Conservation (phyloP, 2,329 filamentous ascomycete genomes). For the Tolypocladium ovalisporum region DNA sequence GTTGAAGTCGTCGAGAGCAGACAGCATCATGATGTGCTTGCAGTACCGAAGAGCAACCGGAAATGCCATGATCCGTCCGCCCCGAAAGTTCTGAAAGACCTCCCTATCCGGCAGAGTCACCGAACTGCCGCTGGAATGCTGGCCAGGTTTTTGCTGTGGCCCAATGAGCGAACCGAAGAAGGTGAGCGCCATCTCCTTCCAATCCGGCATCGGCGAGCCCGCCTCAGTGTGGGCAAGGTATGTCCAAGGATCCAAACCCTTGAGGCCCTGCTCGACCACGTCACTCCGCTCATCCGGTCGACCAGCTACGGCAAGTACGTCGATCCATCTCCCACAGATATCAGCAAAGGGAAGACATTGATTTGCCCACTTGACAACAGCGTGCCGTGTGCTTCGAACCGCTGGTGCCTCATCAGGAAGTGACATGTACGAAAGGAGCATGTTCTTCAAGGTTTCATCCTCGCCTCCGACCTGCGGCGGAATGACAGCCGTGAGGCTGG, state of each 20-base stretch:
- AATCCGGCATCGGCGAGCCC: slow-evolving; percentile 34
- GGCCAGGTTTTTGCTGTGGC: neutral
- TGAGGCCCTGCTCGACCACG: slow-evolving; percentile 78
- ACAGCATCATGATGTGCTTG: slow-evolving; percentile 39
- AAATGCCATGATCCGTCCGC: slow-evolving; percentile 43
- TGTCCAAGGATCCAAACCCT: slow-evolving; percentile 65
- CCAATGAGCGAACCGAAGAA: slow-evolving; percentile 35
- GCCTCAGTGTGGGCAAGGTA: slow-evolving; percentile 33
- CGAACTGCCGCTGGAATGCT: neutral
- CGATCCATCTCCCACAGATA: slow-evolving; percentile 72
- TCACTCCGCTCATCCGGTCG: slow-evolving; percentile 62
- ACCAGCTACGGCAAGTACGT: slow-evolving; percentile 69
- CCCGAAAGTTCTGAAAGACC: slow-evolving; percentile 35
- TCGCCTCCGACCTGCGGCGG: slow-evolving; percentile 18
- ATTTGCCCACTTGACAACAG: slow-evolving; percentile 82
- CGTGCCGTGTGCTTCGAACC: slow-evolving; percentile 67
- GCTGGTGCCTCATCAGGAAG: slow-evolving; percentile 36
- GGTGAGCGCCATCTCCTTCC: slow-evolving; percentile 35
- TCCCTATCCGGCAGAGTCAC: slow-evolving; percentile 3
- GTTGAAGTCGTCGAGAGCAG: slow-evolving; percentile 37
- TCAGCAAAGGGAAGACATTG: slow-evolving; percentile 74
- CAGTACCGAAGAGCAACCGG: slow-evolving; percentile 61
- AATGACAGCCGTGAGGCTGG: slow-evolving; percentile 51
- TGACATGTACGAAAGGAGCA: slow-evolving; percentile 61
- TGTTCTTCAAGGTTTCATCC: slow-evolving; percentile 25